Evolutionary conservation across 2,329 filamentous ascomycete genomes (phyloP).

Genomic region (Colletotrichum magnum): DNA sequence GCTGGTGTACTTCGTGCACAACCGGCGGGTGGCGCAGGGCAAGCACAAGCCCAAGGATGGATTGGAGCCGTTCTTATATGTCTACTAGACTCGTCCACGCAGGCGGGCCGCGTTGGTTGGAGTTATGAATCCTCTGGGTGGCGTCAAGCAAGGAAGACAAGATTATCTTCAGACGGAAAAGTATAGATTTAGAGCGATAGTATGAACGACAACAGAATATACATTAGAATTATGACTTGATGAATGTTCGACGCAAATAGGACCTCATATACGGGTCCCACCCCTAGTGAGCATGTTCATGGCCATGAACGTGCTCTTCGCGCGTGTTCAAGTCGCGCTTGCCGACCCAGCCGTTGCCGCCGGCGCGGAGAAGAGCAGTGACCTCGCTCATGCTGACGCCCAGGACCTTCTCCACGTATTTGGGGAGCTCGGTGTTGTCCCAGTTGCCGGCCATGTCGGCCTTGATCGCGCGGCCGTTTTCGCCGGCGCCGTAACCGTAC

Average conservation of each 20-base stretch:
- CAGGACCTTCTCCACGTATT: constrained; percentile 45
- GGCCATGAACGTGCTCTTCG: constrained; percentile 33
- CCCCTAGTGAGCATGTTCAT: constrained; percentile 24
- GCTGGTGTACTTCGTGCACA: constrained; percentile 55
- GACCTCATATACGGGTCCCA: background rate
- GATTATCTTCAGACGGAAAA: too few relatives aligned
- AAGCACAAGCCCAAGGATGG: constrained; percentile 41
- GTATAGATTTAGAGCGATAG: too few relatives aligned
- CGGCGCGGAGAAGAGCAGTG: constrained; percentile 43
- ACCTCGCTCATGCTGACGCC: constrained; percentile 43
- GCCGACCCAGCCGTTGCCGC: constrained; percentile 45
- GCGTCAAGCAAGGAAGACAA: too few relatives aligned
- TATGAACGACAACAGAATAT: background rate
- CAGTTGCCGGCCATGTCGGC: constrained; percentile 44
- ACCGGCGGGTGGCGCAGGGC: constrained; percentile 47
- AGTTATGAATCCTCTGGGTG: too few relatives aligned
- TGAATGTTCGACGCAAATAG: background rate
- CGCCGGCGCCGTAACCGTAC: constrained; percentile 50
- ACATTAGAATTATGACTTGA: background rate
- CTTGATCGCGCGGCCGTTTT: constrained; percentile 37
- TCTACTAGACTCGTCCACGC: constrained; percentile 8
- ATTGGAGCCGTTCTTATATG: constrained; percentile 40
- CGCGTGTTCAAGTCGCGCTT: constrained; percentile 39
- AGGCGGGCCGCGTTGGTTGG: background rate
- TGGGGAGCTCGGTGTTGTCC: constrained; percentile 47